These are phyloP conservation scores for Petunia hybrid DNA, from an alignment of 305 asterid species.

Conservation along the genomic window DNA sequence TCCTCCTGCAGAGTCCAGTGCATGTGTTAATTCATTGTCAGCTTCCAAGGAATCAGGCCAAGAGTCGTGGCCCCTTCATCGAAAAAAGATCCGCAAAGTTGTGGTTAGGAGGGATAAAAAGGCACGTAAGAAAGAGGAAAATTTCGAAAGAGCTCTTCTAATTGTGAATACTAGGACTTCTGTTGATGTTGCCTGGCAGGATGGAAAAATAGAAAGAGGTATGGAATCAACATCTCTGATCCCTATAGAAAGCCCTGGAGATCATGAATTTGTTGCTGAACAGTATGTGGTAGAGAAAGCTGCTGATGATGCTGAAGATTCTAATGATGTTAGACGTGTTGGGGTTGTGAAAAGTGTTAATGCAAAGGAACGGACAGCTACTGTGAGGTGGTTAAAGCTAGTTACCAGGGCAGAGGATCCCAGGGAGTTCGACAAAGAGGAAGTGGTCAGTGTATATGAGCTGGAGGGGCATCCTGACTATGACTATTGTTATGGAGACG, in stretches of 20 bases:
- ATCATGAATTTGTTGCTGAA: conserved; percentile 97
- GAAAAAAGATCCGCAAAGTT: conserved; percentile 88
- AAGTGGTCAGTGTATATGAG: conserved; percentile 95
- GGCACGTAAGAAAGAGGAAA: conserved; percentile 79
- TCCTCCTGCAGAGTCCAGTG: conserved; percentile 49
- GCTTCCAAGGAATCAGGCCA: conserved; percentile 57
- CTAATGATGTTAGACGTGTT: conserved; percentile 70
- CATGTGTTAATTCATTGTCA: conserved; percentile 60
- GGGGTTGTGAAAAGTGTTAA: conserved; percentile 90
- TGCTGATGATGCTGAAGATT: conserved; percentile 69
- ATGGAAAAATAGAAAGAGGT: conserved; percentile 68
- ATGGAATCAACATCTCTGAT: conserved; percentile 73
- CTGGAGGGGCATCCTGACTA: conserved; percentile 97
- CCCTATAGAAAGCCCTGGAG: conserved; percentile 92
- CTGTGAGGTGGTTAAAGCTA: conserved; percentile 90
- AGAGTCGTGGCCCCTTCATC: conserved; percentile 78
- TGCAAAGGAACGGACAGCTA: conserved; percentile 91
- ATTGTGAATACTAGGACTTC: conserved; percentile 72
- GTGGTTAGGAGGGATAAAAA: conserved; percentile 80
- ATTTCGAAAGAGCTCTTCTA: conserved; percentile 79
- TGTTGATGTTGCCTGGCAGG: conserved; percentile 93
- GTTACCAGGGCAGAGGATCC: conserved; percentile 88
- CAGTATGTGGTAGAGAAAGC: conserved; percentile 96
- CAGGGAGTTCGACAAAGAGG: conserved; percentile 89
- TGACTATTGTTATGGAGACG: conserved; percentile 97